phyloP scores from a whole-genome alignment of 2,329 filamentous ascomycete species.

The Aspergillus ochraceoroseus region DNA sequence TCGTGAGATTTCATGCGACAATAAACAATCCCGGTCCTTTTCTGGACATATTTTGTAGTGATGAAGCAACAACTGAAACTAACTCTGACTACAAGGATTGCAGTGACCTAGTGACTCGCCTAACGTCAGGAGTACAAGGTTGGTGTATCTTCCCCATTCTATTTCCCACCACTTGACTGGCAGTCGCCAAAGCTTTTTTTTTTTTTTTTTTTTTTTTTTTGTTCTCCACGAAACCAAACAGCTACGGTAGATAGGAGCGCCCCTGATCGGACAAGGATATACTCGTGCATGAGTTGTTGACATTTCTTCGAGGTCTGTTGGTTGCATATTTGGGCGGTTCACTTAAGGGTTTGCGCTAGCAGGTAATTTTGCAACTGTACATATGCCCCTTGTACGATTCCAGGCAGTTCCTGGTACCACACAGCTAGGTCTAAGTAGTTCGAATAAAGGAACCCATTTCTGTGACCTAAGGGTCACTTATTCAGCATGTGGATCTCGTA shows the following conservation, averaged over 20 bases:
- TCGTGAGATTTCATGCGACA: constrained; percentile 7
- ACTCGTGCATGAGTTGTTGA: constrained; percentile 9
- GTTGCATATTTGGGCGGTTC: constrained; percentile 5
- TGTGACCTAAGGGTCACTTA: constrained; percentile 23
- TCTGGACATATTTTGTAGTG: constrained; percentile 18
- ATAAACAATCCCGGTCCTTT: constrained; percentile 6
- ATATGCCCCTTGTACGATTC: constrained; percentile 17
- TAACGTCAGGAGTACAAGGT: constrained; percentile 30
- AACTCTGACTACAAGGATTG: constrained; percentile 23
- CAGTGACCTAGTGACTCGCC: constrained; percentile 18
- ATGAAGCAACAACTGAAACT: constrained; percentile 20
- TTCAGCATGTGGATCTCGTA: too few species aligned
- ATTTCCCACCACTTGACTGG: constrained; percentile 7
- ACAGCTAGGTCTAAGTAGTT: constrained; percentile 23
- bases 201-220: constrained; percentile 6
- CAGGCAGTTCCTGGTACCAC: constrained; percentile 18
- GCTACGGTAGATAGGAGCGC: constrained; percentile 11
- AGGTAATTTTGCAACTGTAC: constrained; percentile 21
- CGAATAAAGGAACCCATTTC: constrained; percentile 23
- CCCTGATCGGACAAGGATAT: constrained; percentile 7
- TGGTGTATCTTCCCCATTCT: constrained; percentile 30
- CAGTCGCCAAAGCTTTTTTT: constrained; percentile 4
- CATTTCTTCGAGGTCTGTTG: constrained; percentile 1
- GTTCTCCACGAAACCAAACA: constrained; percentile 2
- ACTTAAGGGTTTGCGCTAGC: constrained; percentile 6